Percentiles rank a stretch among this genome's conserved stretches.
These are phyloP conservation scores for Stromatinia cepivora DNA, from an alignment of 2,329 filamentous ascomycete species.

Conservation along the genomic window DNA sequence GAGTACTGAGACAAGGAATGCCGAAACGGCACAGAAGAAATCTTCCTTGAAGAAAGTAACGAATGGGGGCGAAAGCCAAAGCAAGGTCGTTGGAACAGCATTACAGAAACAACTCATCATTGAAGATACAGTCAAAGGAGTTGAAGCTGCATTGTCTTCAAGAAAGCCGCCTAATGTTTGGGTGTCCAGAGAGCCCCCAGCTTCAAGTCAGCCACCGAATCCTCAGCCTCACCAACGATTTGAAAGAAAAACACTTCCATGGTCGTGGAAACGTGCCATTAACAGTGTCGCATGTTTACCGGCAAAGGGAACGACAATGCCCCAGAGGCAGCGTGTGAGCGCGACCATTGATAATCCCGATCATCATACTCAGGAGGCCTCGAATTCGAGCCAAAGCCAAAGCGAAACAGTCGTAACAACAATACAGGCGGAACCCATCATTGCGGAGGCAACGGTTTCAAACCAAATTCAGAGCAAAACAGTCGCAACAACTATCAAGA, in stretches of 20 bases:
- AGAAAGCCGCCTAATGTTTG: neutral
- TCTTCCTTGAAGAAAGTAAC: neutral
- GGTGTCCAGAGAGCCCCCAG: neutral
- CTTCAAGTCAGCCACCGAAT: neutral
- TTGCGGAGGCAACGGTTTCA: neutral
- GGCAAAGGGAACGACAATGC: neutral
- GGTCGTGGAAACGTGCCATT: neutral
- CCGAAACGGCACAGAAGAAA: neutral
- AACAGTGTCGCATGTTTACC: neutral
- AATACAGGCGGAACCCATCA: neutral
- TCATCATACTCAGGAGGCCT: neutral
- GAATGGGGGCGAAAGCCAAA: neutral
- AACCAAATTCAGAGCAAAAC: neutral
- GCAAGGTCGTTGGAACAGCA: neutral
- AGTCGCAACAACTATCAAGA: neutral
- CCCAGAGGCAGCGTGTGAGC: neutral
- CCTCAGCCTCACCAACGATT: neutral
- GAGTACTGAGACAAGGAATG: neutral
- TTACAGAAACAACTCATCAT: neutral
- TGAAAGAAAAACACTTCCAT: neutral
- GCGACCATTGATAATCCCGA: neutral
- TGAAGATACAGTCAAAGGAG: neutral
- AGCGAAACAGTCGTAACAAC: neutral
- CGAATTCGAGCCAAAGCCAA: neutral
- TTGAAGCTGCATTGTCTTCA: neutral